phyloP scores from a whole-genome alignment of 176 grass and related monocot genomes.

The Eremochloa ophiuroides region DNA sequence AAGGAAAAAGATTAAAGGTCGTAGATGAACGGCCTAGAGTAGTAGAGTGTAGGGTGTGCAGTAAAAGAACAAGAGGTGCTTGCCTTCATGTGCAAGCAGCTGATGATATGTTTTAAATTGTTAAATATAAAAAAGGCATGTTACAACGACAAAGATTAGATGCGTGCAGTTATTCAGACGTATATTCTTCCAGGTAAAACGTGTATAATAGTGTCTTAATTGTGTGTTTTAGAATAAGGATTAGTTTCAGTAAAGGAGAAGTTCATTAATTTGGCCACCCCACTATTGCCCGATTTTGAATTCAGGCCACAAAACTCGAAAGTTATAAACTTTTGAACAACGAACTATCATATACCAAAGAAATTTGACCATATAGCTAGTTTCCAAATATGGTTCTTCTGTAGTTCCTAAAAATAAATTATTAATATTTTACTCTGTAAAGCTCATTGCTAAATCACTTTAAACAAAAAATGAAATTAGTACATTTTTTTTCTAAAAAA shows the following conservation, averaged over 20 bases:
- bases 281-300: not conserved
- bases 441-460: too few relatives aligned
- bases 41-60: constrained; percentile 21
- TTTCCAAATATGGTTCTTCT: not conserved
- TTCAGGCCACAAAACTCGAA: not conserved
- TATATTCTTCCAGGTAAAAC: too few relatives aligned
- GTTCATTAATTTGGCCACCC: not conserved
- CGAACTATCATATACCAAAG: not conserved
- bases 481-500: too few relatives aligned
- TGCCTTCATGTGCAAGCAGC: constrained; percentile 49
- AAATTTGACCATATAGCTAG: not conserved
- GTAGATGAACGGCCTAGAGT: not conserved
- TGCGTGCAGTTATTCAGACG: too few relatives aligned
- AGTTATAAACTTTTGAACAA: not conserved
- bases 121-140: too few relatives aligned
- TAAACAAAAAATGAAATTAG: too few relatives aligned
- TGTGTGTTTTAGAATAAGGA: too few relatives aligned
- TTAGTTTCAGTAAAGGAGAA: not conserved
- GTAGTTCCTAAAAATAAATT: not conserved
- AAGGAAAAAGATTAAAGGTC: constrained; percentile 5
- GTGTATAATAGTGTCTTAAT: not conserved
- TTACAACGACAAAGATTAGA: too few relatives aligned
- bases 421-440: not conserved
- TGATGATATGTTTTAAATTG: not conserved
- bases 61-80: constrained; percentile 27